Evolutionary conservation across 2,329 filamentous ascomycete genomes (phyloP).

Genomic region (Xylariaceae sp.): DNA sequence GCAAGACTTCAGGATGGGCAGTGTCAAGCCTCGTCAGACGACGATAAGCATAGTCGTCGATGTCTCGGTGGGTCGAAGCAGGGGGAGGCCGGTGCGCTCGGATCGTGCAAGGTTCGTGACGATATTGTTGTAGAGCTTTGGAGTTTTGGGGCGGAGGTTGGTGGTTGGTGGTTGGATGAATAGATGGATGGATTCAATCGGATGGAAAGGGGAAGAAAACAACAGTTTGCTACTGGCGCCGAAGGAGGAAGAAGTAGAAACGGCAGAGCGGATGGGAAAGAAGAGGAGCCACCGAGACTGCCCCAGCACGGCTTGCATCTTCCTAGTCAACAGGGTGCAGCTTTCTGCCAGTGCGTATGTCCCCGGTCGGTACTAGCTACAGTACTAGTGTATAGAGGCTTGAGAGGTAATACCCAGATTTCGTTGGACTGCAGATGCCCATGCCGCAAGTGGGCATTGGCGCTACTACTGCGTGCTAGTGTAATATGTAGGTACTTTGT

Average conservation of each 20-base stretch:
- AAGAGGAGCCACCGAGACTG: conserved; percentile 33
- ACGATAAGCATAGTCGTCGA: conserved; percentile 36
- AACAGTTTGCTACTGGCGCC: conserved; percentile 15
- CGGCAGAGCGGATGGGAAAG: conserved; percentile 33
- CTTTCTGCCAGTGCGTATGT: conserved; percentile 28
- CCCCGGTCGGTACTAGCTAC: conserved; percentile 37
- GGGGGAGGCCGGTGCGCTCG: conserved; percentile 15
- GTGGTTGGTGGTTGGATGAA: conserved; percentile 9
- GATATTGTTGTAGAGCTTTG: neutral
- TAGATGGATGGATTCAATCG: conserved; percentile 15
- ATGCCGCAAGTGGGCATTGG: conserved; percentile 19
- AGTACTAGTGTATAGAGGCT: neutral
- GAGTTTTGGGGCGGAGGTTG: no score
- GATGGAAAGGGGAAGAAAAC: conserved; percentile 28
- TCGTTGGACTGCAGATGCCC: conserved; percentile 31
- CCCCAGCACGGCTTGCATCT: conserved; percentile 19
- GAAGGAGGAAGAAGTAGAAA: conserved; percentile 35
- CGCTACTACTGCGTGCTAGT: conserved; percentile 6
- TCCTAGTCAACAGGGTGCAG: no score
- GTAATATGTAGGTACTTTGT: neutral
- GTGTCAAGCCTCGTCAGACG: conserved; percentile 37
- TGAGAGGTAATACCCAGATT: conserved; percentile 16
- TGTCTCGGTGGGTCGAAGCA: conserved; percentile 11
- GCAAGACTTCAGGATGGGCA: conserved; percentile 29
- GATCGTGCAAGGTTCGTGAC: conserved; percentile 7